Evolutionary conservation across 2,329 filamentous ascomycete species (phyloP).

Genomic region (Neonectria punicea): DNA sequence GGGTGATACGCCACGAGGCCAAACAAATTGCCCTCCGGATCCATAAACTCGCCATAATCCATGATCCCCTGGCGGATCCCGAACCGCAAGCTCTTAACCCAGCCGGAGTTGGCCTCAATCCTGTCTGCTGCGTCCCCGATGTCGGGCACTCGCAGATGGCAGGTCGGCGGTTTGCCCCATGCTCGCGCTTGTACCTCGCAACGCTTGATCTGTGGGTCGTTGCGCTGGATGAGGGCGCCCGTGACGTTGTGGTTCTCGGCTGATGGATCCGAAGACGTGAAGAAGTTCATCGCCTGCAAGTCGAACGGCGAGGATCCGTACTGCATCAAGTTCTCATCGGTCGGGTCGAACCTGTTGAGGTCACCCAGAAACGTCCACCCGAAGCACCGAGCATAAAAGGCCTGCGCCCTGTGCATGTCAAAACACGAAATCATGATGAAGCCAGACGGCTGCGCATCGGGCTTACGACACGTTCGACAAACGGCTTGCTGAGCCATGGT

Average conservation of each 20-base stretch:
- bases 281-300: constrained; percentile 39
- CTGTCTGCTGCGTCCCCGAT: constrained; percentile 36
- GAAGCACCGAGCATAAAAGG: constrained; percentile 40
- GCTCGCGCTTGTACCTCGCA: neutral
- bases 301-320: constrained; percentile 39
- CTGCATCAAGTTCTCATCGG: constrained; percentile 26
- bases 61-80: constrained; percentile 39
- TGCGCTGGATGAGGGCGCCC: constrained; percentile 34
- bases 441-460: constrained; percentile 19
- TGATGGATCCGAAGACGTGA: constrained; percentile 22
- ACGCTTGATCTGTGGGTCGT: neutral
- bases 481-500: neutral
- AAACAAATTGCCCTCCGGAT: constrained; percentile 41
- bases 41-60: constrained; percentile 42
- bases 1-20: constrained; percentile 38
- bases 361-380: constrained; percentile 40
- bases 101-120: constrained; percentile 34
- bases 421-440: constrained; percentile 40
- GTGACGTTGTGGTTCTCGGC: constrained; percentile 6
- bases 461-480: neutral
- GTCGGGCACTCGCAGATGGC: constrained; percentile 41
- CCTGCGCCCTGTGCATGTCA: constrained; percentile 34
- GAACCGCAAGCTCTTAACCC: constrained; percentile 38
- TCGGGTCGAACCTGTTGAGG: constrained; percentile 29
- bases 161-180: constrained; percentile 4